Evolutionary conservation across 176 grass and related monocot genomes (phyloP), one percentile per base, ranked within the genome.

Genomic region (Miscanthus lutarioriparius): DNA sequence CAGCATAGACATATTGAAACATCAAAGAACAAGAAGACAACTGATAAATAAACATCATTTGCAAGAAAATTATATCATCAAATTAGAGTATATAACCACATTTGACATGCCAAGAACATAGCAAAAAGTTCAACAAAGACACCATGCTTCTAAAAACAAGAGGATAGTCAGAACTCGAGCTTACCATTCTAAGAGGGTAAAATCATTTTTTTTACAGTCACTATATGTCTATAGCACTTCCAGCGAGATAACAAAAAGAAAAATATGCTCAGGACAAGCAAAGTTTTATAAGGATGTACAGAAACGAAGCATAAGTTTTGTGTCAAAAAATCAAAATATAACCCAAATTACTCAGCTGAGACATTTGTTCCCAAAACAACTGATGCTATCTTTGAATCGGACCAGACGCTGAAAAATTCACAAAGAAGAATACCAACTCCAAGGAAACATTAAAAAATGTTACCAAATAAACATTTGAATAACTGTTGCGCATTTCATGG

Each of bases 71-170:
- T 53, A 53, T 30, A 80, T 72, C 30, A 16, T 73, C 15, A 51
- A 37, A 84, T 38, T 14, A 4, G 23, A 48, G 22, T 14, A 28
- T 78, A 30, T 48, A 35, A 61, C 5, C 36, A 5, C 8, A 79
- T 63, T 80, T 80, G 8, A 65, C 54, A 74, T 11, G 59, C 40
- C 43, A 72, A 39, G 76, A 72, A 72, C 27, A 51, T 64, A 73
- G 16, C 51, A 25, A 72, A 48, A 36, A 23, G 11, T 33, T 17
- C 9, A 14, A 41, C 38, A 44, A 44, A 62, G 27, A 19, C 27
- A 27, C 7, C 11, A 37, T 32, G 11, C 44, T 75, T 67, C 53
- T 58, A 1, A 0, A 51, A 32, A 56, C 38, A 53, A 68, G 14
- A 76, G 64, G 13, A 54, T 68, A 44, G 6, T 4, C 28, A 54